These are phyloP conservation scores for Aegilops longissima DNA, from an alignment of 176 grass and related monocot species.

Conservation along the genomic window DNA sequence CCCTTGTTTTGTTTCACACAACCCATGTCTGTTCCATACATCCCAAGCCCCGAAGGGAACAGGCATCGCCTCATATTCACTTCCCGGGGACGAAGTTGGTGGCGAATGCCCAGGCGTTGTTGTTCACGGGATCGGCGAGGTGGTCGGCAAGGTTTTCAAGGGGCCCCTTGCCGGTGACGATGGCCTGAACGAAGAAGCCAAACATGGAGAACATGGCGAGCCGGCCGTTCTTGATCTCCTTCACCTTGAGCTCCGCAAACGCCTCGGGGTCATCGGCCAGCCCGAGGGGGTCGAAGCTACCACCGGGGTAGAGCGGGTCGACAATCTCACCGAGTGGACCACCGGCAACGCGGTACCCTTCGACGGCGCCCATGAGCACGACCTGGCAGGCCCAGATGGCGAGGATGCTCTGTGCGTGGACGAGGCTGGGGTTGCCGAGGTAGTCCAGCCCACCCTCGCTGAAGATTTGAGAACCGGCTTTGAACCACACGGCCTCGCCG, in stretches of 20 bases:
- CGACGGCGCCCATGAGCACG: conserved; percentile 26
- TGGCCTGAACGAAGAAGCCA: conserved; percentile 46
- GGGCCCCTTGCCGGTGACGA: conserved; percentile 38
- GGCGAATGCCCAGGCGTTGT: conserved; percentile 26
- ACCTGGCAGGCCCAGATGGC: conserved; percentile 62
- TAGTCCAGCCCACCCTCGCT: conserved; percentile 57
- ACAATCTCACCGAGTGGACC: conserved; percentile 29
- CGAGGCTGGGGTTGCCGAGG: conserved; percentile 59
- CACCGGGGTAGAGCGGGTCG: conserved; percentile 32
- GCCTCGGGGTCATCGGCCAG: conserved; percentile 34
- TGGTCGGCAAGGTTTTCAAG: conserved; percentile 46
- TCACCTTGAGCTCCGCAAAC: conserved; percentile 39
- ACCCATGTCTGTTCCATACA: background rate
- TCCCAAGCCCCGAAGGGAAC: background rate
- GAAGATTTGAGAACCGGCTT: conserved; percentile 4
- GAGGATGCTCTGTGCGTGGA: conserved; percentile 68
- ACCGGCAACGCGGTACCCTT: conserved; percentile 13
- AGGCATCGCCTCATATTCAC: background rate
- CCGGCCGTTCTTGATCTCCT: conserved; percentile 43
- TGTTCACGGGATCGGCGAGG: conserved; percentile 23
- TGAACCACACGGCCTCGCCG: background rate
- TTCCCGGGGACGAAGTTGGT: conserved; percentile 41
- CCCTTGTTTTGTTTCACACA: background rate
- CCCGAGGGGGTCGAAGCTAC: conserved; percentile 27
- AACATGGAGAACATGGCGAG: conserved; percentile 53